Evolutionary conservation across 179 eudicot species (phyloP), one percentile per base, ranked within the genome.

Genomic region (Beta macrorhiza): DNA sequence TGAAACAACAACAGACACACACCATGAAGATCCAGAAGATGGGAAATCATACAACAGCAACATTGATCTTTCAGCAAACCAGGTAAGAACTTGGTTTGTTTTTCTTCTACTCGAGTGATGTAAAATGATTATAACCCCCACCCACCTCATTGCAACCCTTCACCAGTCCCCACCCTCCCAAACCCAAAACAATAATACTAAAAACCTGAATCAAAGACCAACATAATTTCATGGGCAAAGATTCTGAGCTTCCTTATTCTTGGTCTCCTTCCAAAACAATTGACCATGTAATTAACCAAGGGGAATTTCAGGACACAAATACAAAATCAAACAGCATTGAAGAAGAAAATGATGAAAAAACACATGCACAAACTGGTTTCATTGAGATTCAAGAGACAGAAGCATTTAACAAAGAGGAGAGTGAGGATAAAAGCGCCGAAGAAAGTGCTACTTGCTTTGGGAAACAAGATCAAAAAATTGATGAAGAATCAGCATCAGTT

Each of bases 21-120:
- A 63, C 4, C 77, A 59, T 25, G 29, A 72, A n/a, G 53, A 61
- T 20, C 64, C n/a, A 61, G 72, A 80, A 73, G 78, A 63, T 6
- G 78, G 17, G 55, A 12, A n/a, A 51, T 9, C 11, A 51, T 49
- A 51, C 65, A 55, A 51, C n/a, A 22, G 13, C 5, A 52, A 5
- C 8, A 61, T 63, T 2, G n/a, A 12, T 64, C 73, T 63, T 74
- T 44, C 55, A 19, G n/a, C 78, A 51, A 29, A 37, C 20, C 20
- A 52, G 78, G 78, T 80, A 47, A 73, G 78, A 12, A 57, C 14
- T 9, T 44, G 9, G 17, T 37, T 37, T 37, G 42, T 70, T 79
- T 20, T 5, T 63, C 9, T 53, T 6, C 17, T 68, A 51, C 47
- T 49, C 13, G 6, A 72, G 16, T 72, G 5, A 20, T 13, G 37